These are phyloP conservation scores for Suillus paluster DNA, from an alignment of 768 basidiomycete genomes.

Conservation along the genomic window DNA sequence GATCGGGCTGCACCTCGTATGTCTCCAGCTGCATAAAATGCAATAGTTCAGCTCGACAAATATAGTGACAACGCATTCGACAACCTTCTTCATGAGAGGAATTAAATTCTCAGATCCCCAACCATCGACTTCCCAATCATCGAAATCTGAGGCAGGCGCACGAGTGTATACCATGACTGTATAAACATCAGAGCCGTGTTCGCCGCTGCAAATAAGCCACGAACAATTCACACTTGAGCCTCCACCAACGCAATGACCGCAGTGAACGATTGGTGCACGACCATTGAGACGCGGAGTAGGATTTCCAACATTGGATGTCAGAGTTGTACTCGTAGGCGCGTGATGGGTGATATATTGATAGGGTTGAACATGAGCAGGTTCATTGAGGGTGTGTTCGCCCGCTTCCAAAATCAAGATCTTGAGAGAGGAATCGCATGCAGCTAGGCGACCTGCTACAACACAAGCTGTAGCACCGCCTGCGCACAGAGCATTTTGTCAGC, in stretches of 20 bases:
- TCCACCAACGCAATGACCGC: constrained; percentile 32
- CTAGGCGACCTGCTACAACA: constrained; percentile 34
- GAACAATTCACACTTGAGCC: constrained; percentile 54
- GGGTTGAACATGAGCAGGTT: constrained; percentile 25
- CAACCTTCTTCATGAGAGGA: constrained; percentile 28
- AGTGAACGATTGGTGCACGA: constrained; percentile 20
- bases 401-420: constrained; percentile 33
- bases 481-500: neutral
- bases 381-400: constrained; percentile 28
- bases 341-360: constrained; percentile 25
- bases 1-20: constrained; percentile 19
- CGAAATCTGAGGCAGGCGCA: constrained; percentile 59
- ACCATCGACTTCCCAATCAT: constrained; percentile 32
- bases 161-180: constrained; percentile 58
- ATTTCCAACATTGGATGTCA: constrained; percentile 18
- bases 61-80: neutral
- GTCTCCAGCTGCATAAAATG: constrained; percentile 19
- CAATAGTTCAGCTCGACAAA: too few species aligned
- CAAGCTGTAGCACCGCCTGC: constrained; percentile 42
- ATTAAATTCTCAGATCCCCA: constrained; percentile 32
- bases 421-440: constrained; percentile 27
- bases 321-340: constrained; percentile 19
- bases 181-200: constrained; percentile 6
- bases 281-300: constrained; percentile 19
- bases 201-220: constrained; percentile 19